Evolutionary conservation across 2,329 filamentous ascomycete species (phyloP), one percentile per base, ranked within the genome.

Genomic region (Neofusicoccum kwambonambiense): DNA sequence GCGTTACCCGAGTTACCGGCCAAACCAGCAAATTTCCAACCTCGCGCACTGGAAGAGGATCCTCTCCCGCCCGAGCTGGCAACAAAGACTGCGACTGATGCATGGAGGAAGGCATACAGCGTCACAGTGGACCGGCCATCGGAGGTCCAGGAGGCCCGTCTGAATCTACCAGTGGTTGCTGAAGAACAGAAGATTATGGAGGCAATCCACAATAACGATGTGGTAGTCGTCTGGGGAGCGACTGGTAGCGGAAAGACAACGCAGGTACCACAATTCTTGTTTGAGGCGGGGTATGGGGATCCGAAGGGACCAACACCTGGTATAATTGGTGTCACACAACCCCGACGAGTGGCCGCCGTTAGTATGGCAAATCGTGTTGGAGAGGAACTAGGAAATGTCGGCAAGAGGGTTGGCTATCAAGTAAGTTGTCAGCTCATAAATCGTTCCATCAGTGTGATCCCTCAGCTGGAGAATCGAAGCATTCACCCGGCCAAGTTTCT

Each of bases 101-200:
- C 80, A 2, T 82, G 83, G 42, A 84, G 93, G 67, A 94, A 93
- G 72, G 90, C 90, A 0, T 93, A 88, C 74, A 90, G 88, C 67
- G 89, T 97, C 1, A 77, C 86, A 1, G 88, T 97, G 2, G 80
- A 86, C 44, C 87, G 95, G 65, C 80, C 86, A 0, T 80, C 88
- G 4, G 89, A 90, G 17, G 90, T 98, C 22, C 92, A 97, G 74
- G 86, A 89, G 54, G 87, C 89, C 11, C 88, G 95, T 12, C 77
- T 96, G 52, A 87, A 90, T 64, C 83, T 99, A 15, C 95, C 95
- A 0, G 91, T 99, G 1, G 92, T 98, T 1, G 91, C 91, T 1
- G 93, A 98, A 76, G 95, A 99, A 77, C 95, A 99, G 74, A 93
- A 90, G 72, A 93, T 99, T 35, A 98, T 99, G 93, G 95, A 99